Evolutionary conservation across 2,329 filamentous ascomycete species (phyloP), one percentile per base, ranked within the genome.

Genomic region (Nigrospora sphaerica): DNA sequence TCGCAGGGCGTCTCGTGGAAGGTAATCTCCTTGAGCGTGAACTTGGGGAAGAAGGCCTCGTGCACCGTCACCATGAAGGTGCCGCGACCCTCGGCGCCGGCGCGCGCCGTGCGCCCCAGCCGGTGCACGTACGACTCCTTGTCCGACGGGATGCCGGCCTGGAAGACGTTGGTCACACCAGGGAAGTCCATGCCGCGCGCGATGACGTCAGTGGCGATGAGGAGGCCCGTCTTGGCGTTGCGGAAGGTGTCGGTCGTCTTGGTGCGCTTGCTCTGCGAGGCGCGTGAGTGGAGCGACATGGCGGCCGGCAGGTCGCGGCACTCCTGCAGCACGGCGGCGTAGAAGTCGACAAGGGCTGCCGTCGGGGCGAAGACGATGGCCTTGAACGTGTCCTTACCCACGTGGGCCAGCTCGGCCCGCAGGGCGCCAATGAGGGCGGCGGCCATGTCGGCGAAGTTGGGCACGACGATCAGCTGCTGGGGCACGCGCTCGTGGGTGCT

Each of bases 281-380:
- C 71, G 43, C 75, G 72, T 18, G 74, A 71, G 58, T 78, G 75
- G 37, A 79, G 66, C 12, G 68, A 63, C 23, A 63, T 68, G 10
- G 73, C 67, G 3, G 66, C 58, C 0, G 75, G 68, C 33, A 76
- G 54, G 12, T 65, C 69, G 2, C 65, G 56, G 17, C 70, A 54
- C 17, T 56, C 51, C 23, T 60, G 62, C 4, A 79, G 66, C 17
- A 79, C 46, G 13, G 70, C 58, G 18, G 70, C 66, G 56, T 79
- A 75, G 41, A 79, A 71, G 36, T 72, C 73, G 5, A 74, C 75
- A 2, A 72, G 67, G 3, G 68, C 70, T 3, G 77, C 76, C 0
- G 78, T 80, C 45, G 84, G 84, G 53, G 85, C 85, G 66, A 92
- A 95, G 33, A 92, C 69, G 54, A 95, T 90, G 31, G 86, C 86